phyloP scores from a whole-genome alignment of 73 alveolate species.

The Stentor roeselii region DNA sequence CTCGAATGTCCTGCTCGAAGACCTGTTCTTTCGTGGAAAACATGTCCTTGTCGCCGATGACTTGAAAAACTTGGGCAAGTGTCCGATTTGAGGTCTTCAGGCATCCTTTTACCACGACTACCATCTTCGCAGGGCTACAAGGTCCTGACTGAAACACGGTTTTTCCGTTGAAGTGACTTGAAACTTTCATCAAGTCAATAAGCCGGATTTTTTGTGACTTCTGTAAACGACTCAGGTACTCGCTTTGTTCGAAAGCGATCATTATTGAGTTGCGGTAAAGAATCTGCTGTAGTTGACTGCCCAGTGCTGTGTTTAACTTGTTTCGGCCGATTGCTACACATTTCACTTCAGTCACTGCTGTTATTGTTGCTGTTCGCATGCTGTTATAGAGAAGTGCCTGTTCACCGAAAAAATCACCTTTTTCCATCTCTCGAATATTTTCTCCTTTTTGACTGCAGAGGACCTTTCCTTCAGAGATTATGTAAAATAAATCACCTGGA shows the following conservation, averaged over 20 bases:
- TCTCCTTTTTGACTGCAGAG: conserved; percentile 29
- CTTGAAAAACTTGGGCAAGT: not conserved
- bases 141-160: conserved; percentile 31
- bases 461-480: conserved; percentile 46
- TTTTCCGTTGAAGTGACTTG: conserved; percentile 32
- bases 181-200: conserved; percentile 36
- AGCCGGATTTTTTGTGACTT: conserved; percentile 33
- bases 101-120: conserved; percentile 33
- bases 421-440: conserved; percentile 31
- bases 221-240: conserved; percentile 13
- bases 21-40: not conserved
- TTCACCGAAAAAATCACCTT: conserved; percentile 59
- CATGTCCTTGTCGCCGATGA: not conserved
- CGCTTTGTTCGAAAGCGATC: conserved; percentile 35
- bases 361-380: conserved; percentile 53
- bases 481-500: conserved; percentile 49
- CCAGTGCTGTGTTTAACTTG: conserved; percentile 35
- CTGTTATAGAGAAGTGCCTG: conserved; percentile 40
- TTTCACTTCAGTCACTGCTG: conserved; percentile 46
- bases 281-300: conserved; percentile 36
- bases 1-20: not conserved
- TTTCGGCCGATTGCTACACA: conserved; percentile 45
- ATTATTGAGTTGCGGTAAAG: conserved; percentile 37
- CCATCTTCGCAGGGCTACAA: conserved; percentile 14
- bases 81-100: conserved; percentile 2